phyloP scores from a whole-genome alignment of 495 filamentous ascomycete species.

The Cetradonia linearis region DNA sequence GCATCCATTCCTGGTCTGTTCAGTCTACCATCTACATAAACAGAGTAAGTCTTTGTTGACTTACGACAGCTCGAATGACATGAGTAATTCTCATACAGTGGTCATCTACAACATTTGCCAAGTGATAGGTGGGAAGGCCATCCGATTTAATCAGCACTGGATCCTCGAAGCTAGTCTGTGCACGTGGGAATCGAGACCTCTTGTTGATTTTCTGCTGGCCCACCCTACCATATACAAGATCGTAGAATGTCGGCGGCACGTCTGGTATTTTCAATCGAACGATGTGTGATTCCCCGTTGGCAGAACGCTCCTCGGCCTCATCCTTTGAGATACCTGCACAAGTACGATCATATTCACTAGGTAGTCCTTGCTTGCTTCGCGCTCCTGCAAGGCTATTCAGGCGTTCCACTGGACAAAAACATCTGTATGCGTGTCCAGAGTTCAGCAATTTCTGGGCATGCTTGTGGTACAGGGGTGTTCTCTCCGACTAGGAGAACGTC shows the following conservation, averaged over 20 bases:
- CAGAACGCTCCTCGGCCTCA: conserved; percentile 58
- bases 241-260: conserved; percentile 49
- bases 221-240: conserved; percentile 60
- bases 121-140: conserved; percentile 87
- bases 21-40: conserved; percentile 1
- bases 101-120: conserved; percentile 95
- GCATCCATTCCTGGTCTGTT: conserved; percentile 64
- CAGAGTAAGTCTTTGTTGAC: conserved; percentile 21
- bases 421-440: conserved; percentile 73
- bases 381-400: conserved; percentile 52
- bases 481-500: conserved; percentile 54
- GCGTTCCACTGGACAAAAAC: conserved; percentile 74
- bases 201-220: conserved; percentile 43
- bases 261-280: conserved; percentile 61
- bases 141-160: conserved; percentile 84
- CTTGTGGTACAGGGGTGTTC: conserved; percentile 59
- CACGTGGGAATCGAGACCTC: conserved; percentile 15
- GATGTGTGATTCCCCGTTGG: conserved; percentile 60
- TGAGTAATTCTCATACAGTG: conserved; percentile 91
- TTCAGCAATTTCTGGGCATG: conserved; percentile 62
- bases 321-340: conserved; percentile 56
- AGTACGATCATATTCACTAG: conserved; percentile 65
- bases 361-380: conserved; percentile 47
- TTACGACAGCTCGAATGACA: conserved; percentile 76
- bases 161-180: conserved; percentile 49